Evolutionary conservation across 2,329 filamentous ascomycete genomes (phyloP), one percentile per base, ranked within the genome.

Genomic region (Cladorrhinum sp.): DNA sequence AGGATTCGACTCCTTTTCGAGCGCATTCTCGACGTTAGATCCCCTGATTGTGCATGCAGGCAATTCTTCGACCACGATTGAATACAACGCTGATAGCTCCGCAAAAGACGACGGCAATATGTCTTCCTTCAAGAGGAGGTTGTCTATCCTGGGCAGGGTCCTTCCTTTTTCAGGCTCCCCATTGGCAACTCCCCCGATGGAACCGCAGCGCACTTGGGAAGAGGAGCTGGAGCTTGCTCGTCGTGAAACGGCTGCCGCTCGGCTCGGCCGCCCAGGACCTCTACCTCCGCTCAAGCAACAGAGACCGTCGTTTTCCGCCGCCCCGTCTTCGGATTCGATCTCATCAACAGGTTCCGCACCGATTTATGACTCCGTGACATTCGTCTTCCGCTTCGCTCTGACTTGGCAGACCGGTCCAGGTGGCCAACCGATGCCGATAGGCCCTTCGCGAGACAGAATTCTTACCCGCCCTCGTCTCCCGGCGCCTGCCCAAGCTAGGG

Each of bases 381-480:
- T 85, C 68, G 81, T 85, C 62, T 93, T 93, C 78, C 90, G 87
- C 63, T 93, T 93, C 69, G 85, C 87, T 9, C 80, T 75, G 8
- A 70, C 70, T 0, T 73, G 71, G 71, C 71, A 63, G 53, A 62
- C 57, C 50, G 66, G 53, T 59, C 64, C 63, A 1, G 58, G 62
- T 8, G 64, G 64, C 12, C 25, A n/a, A 10, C 58, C 55, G n/a
- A 58, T 65, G 88, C 84, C 80, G 80, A 86, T 45, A 75, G 81
- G 53, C 70, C 79, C 83, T 56, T 77, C 78, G 0, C 83, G 82
- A 2, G 83, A 88, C 45, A 83, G 86, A 2, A 81, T 88, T n/a
- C 77, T 93, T 20, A 80, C 80, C 22, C 82, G 85, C 4, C 90
- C 91, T 1, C 81, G 87, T 12, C 80, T 95, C 3, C 91, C 91